Percentiles rank a stretch among this genome's conserved stretches.
Evolutionary conservation across 73 alveolate species (phyloP).

Genomic region (Durusdinium trenchii): DNA sequence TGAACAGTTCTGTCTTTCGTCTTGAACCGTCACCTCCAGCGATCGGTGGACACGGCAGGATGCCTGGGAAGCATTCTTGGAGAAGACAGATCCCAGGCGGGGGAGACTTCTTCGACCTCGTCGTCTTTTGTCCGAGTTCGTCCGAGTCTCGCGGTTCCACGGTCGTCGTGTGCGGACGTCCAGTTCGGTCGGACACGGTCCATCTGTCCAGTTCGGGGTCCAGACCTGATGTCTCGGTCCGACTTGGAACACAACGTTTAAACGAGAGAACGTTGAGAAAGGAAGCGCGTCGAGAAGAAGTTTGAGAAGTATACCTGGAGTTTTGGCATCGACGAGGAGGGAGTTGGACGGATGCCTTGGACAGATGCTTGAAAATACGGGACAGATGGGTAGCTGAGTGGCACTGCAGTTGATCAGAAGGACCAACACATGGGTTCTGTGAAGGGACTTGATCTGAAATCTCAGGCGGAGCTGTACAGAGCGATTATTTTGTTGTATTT

Average conservation of each 20-base stretch:
- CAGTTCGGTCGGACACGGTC: no score
- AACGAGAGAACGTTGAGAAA: no score
- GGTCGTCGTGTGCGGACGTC: no score
- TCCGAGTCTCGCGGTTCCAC: no score
- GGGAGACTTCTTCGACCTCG: no score
- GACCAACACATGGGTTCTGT: not conserved
- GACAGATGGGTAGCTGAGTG: not conserved
- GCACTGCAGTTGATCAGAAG: not conserved
- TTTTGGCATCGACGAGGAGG: constrained; percentile 81
- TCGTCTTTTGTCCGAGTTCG: no score
- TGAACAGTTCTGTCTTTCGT: not conserved
- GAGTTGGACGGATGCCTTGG: not conserved
- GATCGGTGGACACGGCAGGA: constrained; percentile 24
- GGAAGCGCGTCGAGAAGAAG: constrained; percentile 87
- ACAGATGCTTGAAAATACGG: not conserved
- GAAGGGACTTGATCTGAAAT: not conserved
- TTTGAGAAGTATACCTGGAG: constrained; percentile 91
- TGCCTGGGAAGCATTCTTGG: constrained; percentile 79
- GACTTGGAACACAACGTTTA: no score
- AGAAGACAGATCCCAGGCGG: constrained; percentile 76
- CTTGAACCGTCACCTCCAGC: no score
- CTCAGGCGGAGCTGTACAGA: no score
- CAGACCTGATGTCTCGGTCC: no score
- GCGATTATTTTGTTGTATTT: no score
- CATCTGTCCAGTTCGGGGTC: no score